Evolutionary conservation across 176 grass and related monocot genomes (phyloP).

Genomic region (Metroxylon sagu): DNA sequence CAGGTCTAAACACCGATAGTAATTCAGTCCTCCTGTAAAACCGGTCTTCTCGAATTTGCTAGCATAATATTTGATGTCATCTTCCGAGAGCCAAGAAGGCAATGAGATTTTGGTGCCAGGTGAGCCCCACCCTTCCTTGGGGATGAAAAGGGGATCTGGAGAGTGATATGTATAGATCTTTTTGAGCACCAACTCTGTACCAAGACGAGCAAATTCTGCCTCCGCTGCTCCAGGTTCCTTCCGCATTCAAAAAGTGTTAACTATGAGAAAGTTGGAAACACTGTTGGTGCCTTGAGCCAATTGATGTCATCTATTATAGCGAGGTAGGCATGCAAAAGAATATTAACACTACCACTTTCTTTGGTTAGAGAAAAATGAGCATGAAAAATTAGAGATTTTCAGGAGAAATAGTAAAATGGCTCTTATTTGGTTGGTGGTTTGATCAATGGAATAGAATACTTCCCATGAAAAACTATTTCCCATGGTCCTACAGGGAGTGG

Average conservation of each 20-base stretch:
- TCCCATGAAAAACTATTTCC: too few species aligned
- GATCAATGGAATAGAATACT: too few species aligned
- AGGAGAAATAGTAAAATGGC: too few species aligned
- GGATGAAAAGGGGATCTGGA: slow-evolving; percentile 33
- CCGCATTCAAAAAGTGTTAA: neutral
- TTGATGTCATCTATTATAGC: too few species aligned
- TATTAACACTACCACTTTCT: too few species aligned
- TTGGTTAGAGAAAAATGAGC: too few species aligned
- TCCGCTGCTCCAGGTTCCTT: slow-evolving; percentile 53
- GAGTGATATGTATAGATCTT: slow-evolving; percentile 37
- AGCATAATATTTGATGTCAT: slow-evolving; percentile 50
- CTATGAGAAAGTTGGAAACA: too few species aligned
- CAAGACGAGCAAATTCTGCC: slow-evolving; percentile 46
- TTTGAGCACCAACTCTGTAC: slow-evolving; percentile 34
- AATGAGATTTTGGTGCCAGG: slow-evolving; percentile 34
- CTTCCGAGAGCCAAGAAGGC: slow-evolving; percentile 47
- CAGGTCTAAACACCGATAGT: slow-evolving; percentile 56
- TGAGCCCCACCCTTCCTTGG: slow-evolving; percentile 52
- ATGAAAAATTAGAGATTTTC: too few species aligned
- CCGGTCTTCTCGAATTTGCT: slow-evolving; percentile 45
- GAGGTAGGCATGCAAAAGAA: too few species aligned
- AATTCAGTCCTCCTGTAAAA: slow-evolving; percentile 54
- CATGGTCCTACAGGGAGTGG: too few species aligned
- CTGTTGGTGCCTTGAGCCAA: too few species aligned
- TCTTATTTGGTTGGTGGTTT: too few species aligned